Evolutionary conservation across 2,329 filamentous ascomycete genomes (phyloP).

Genomic region (Fusarium nodosum): DNA sequence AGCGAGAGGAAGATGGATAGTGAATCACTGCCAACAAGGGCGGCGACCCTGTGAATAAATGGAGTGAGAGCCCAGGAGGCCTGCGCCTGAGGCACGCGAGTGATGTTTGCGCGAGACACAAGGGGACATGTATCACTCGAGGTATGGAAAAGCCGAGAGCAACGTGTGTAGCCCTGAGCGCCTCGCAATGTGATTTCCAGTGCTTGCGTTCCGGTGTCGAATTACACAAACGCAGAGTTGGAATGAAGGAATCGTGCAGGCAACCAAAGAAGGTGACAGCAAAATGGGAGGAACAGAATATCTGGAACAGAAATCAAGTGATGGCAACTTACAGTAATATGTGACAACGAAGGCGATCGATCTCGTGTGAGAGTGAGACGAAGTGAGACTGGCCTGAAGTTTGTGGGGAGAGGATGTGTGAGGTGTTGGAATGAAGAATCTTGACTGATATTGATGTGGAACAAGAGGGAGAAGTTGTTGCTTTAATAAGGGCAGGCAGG

Average conservation of each 20-base stretch:
- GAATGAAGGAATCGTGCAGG: conserved; percentile 17
- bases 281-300: neutral
- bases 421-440: conserved; percentile 45
- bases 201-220: conserved; percentile 17
- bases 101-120: conserved; percentile 53
- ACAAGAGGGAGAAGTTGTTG: conserved; percentile 42
- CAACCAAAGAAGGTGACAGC: conserved; percentile 6
- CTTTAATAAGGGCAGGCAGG: conserved; percentile 49
- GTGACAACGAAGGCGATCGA: conserved; percentile 44
- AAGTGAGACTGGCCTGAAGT: conserved; percentile 37
- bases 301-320: conserved; percentile 4
- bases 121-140: conserved; percentile 46
- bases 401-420: conserved; percentile 42
- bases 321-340: conserved; percentile 37
- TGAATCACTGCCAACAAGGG: conserved; percentile 35
- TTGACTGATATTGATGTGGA: conserved; percentile 38
- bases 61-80: conserved; percentile 19
- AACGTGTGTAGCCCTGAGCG: conserved; percentile 27
- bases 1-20: conserved; percentile 11
- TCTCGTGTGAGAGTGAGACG: conserved; percentile 40
- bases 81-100: conserved; percentile 25
- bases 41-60: conserved; percentile 31
- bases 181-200: conserved; percentile 37
- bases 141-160: conserved; percentile 39
- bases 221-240: conserved; percentile 17